Evolutionary conservation across 2,329 filamentous ascomycete genomes (phyloP).

Genomic region (Bipolaris cookei): DNA sequence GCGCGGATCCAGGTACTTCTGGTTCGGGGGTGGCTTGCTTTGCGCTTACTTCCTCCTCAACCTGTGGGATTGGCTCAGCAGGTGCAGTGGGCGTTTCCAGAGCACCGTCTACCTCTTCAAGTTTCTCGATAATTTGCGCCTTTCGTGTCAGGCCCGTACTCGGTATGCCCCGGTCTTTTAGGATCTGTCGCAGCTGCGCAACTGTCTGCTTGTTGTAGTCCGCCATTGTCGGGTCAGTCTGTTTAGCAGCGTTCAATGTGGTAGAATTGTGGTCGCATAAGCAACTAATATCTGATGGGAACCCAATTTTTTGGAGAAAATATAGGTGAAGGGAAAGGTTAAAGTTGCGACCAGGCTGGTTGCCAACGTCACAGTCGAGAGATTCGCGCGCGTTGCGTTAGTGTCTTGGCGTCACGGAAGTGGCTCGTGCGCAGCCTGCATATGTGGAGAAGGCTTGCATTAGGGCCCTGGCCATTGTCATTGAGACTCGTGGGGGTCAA

Average conservation of each 20-base stretch:
- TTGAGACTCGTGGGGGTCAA: not conserved
- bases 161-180: conserved; percentile 56
- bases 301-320: not conserved
- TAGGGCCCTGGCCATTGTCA: not conserved
- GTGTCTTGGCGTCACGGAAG: conserved; percentile 15
- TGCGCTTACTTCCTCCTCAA: conserved; percentile 11
- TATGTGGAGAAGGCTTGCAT: conserved; percentile 15
- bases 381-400: conserved; percentile 18
- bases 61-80: conserved; percentile 7
- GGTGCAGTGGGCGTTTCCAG: conserved; percentile 15
- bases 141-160: conserved; percentile 56
- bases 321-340: not conserved
- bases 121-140: conserved; percentile 56
- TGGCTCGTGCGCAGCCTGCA: conserved; percentile 11
- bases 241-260: not conserved
- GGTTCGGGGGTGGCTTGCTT: conserved; percentile 1
- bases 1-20: conserved; percentile 20
- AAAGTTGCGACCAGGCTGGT: conserved; percentile 8
- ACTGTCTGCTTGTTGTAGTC: conserved; percentile 58
- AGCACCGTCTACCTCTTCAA: conserved; percentile 43
- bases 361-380: conserved; percentile 20
- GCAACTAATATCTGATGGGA: not conserved
- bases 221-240: conserved; percentile 29
- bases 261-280: conserved; percentile 4
- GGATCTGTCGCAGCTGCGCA: conserved; percentile 53